phyloP scores from a whole-genome alignment of 2,329 filamentous ascomycete species.

The Gyromitra esculenta region DNA sequence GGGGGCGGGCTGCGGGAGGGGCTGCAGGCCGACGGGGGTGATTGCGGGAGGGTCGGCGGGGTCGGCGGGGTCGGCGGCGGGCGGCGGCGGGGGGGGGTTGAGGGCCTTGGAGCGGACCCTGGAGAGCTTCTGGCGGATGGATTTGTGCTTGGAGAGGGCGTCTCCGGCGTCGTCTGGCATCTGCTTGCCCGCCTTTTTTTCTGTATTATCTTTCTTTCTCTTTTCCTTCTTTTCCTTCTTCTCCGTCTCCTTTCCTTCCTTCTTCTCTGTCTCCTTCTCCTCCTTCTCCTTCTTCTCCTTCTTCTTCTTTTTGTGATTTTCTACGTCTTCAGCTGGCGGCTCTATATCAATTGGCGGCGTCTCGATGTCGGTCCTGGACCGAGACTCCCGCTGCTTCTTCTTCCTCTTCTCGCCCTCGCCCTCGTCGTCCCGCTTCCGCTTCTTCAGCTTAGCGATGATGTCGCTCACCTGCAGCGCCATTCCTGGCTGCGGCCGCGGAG shows the following conservation, averaged over 20 bases:
- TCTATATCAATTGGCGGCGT: too few species aligned
- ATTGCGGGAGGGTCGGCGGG: conserved; percentile 19
- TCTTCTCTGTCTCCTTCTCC: conserved; percentile 22
- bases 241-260: conserved; percentile 8
- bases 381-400: neutral
- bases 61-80: neutral
- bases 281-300: conserved; percentile 14
- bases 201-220: conserved; percentile 3
- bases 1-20: conserved; percentile 56
- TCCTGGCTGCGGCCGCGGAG: neutral
- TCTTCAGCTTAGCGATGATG: conserved; percentile 39
- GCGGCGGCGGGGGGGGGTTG: conserved; percentile 5
- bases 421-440: conserved; percentile 32
- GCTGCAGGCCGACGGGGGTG: conserved; percentile 54
- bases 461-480: neutral
- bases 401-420: neutral
- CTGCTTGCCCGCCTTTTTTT: conserved; percentile 23
- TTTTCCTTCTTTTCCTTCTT: conserved; percentile 19
- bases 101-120: conserved; percentile 33
- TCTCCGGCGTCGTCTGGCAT: conserved; percentile 1
- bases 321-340: conserved; percentile 1
- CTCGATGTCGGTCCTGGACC: too few species aligned
- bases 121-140: conserved; percentile 53
- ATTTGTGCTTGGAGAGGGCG: conserved; percentile 48
- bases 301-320: conserved; percentile 22